Conservation (phyloP, 1,284 basidiomycete genomes). For the Xerocomus nothofagi region DNA sequence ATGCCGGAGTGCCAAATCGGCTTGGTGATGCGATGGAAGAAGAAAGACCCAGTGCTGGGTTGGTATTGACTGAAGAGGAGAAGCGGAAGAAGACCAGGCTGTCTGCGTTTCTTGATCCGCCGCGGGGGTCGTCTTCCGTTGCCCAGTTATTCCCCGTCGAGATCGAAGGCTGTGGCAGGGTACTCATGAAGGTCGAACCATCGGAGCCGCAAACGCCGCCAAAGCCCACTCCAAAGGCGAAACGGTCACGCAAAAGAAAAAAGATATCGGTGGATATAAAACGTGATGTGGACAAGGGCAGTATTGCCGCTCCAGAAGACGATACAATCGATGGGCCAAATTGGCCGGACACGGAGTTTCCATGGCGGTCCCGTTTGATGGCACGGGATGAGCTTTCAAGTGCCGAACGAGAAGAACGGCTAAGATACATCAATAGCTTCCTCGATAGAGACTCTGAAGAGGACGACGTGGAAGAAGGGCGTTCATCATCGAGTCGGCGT, state of each 20-base stretch:
- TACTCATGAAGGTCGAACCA: constrained; percentile 53
- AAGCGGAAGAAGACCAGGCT: constrained; percentile 61
- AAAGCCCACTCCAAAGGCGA: constrained; percentile 37
- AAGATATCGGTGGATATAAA: constrained; percentile 24
- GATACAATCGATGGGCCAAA: constrained; percentile 47
- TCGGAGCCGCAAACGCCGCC: constrained; percentile 31
- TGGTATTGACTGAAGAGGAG: constrained; percentile 55
- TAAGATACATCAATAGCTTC: constrained; percentile 36
- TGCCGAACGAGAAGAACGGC: constrained; percentile 55
- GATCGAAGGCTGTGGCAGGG: constrained; percentile 64
- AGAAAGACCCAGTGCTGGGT: constrained; percentile 34
- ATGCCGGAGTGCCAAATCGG: constrained; percentile 24
- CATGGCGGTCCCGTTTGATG: constrained; percentile 63
- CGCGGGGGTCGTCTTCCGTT: constrained; percentile 22
- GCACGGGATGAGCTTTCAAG: constrained; percentile 52
- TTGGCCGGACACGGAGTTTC: constrained; percentile 75
- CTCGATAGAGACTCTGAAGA: constrained; percentile 39
- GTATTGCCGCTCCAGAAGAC: constrained; percentile 10
- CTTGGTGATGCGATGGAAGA: constrained; percentile 39
- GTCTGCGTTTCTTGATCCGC: constrained; percentile 52
- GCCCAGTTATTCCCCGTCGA: constrained; percentile 53
- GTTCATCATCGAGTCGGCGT: constrained; percentile 11
- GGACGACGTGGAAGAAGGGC: constrained; percentile 32
- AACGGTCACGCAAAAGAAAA: constrained; percentile 37
- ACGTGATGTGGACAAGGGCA: constrained; percentile 14